Evolutionary conservation across 129 eudicot species (phyloP).

Genomic region (Centrapalus pauciflorus): DNA sequence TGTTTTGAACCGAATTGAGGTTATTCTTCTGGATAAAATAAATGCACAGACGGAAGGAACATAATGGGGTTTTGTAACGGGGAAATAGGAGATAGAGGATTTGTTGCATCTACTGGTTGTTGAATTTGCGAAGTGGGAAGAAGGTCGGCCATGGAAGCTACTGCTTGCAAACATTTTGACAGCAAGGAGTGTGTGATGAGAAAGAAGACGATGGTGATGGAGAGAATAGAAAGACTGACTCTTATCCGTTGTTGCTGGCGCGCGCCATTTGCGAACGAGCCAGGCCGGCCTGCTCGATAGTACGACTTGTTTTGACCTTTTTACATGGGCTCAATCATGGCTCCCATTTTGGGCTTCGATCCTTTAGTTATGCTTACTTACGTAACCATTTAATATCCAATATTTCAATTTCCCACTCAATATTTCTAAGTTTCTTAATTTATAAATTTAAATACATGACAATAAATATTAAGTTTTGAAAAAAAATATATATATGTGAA

Average conservation of each 20-base stretch:
- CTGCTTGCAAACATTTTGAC: conserved; percentile 31
- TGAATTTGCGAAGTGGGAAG: conserved; percentile 6
- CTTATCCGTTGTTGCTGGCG: conserved; percentile 38
- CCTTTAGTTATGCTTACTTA: not conserved
- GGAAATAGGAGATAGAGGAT: conserved; percentile 6
- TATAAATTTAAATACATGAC: no score
- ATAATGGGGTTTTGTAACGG: not conserved
- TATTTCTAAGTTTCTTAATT: no score
- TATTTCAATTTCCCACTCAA: no score
- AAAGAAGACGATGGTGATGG: conserved; percentile 18
- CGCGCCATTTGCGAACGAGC: conserved; percentile 9
- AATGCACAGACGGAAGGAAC: not conserved
- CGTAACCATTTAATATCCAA: not conserved
- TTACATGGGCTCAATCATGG: not conserved
- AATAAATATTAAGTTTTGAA: no score
- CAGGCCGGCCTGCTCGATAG: not conserved
- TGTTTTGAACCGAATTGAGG: conserved; percentile 19
- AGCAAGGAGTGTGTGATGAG: not conserved
- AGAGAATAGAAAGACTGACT: not conserved
- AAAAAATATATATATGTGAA: no score
- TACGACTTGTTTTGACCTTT: not conserved
- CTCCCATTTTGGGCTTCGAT: not conserved
- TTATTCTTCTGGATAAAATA: conserved; percentile 7
- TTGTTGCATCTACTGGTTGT: conserved; percentile 6
- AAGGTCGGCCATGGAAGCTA: conserved; percentile 35